Evolutionary conservation across 2,329 filamentous ascomycete genomes (phyloP).

Genomic region (Verticillium nubilum): DNA sequence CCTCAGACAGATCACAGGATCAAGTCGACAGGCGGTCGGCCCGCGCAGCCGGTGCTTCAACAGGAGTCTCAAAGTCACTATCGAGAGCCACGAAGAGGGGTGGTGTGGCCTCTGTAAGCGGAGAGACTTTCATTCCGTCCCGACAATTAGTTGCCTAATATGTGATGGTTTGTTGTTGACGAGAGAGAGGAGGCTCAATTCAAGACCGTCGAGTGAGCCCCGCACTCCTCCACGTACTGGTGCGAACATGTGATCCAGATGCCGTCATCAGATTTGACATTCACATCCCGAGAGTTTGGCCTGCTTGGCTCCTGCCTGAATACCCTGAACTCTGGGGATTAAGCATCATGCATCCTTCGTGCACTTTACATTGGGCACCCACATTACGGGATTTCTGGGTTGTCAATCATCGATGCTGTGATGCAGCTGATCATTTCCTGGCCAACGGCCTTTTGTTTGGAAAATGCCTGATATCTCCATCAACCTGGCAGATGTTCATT

Average conservation of each 20-base stretch:
- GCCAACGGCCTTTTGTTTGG: not conserved
- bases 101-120: no score
- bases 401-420: no score
- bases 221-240: not conserved
- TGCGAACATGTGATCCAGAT: not conserved
- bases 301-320: not conserved
- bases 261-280: not conserved
- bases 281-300: not conserved
- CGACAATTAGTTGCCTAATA: no score
- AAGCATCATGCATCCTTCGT: not conserved
- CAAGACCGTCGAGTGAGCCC: not conserved
- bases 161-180: no score
- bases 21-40: not conserved
- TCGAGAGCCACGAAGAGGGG: not conserved
- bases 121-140: no score
- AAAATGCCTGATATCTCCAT: not conserved
- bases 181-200: no score
- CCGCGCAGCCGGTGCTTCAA: not conserved
- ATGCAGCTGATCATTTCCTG: no score
- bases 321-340: not conserved
- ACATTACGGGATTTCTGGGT: not conserved
- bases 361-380: not conserved
- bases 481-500: no score
- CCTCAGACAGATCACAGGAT: not conserved
- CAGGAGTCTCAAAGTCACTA: not conserved